Percentiles rank a stretch among this genome's conserved stretches.
Evolutionary conservation across 371 early-diverging fungal genomes (phyloP).

Genomic region (Mucor mucedo): DNA sequence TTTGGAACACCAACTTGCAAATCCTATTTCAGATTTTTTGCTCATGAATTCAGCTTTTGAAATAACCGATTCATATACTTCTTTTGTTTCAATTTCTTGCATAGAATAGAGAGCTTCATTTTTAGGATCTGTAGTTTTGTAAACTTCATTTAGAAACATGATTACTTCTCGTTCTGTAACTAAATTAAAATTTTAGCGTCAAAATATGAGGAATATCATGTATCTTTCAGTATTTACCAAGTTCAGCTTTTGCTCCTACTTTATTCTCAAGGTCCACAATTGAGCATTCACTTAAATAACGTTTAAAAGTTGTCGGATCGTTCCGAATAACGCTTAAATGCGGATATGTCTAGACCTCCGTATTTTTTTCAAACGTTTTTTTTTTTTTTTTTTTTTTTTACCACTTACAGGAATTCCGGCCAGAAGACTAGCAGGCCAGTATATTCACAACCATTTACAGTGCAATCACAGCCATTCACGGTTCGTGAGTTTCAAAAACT

Average conservation of each 20-base stretch:
- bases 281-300: conserved; percentile 24
- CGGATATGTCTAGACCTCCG: too few species aligned
- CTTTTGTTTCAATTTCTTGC: conserved; percentile 27
- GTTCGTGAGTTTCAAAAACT: too few species aligned
- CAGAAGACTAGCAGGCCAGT: too few species aligned
- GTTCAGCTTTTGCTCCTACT: conserved; percentile 24
- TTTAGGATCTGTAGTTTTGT: conserved; percentile 21
- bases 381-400: too few species aligned
- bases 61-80: conserved; percentile 26
- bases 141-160: too few species aligned
- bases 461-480: too few species aligned
- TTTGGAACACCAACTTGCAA: conserved; percentile 30
- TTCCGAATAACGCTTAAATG: conserved; percentile 22
- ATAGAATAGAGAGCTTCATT: conserved; percentile 24
- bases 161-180: conserved; percentile 22
- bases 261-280: conserved; percentile 10
- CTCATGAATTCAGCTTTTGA: conserved; percentile 23
- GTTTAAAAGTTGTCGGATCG: conserved; percentile 25
- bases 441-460: too few species aligned
- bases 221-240: conserved; percentile 24
- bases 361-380: too few species aligned
- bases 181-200: too few species aligned
- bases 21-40: conserved; percentile 23
- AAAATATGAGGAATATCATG: too few species aligned
- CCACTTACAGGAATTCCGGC: too few species aligned